Evolutionary conservation across 2,329 filamentous ascomycete genomes (phyloP).

Genomic region (Cadophora luteo-olivacea): DNA sequence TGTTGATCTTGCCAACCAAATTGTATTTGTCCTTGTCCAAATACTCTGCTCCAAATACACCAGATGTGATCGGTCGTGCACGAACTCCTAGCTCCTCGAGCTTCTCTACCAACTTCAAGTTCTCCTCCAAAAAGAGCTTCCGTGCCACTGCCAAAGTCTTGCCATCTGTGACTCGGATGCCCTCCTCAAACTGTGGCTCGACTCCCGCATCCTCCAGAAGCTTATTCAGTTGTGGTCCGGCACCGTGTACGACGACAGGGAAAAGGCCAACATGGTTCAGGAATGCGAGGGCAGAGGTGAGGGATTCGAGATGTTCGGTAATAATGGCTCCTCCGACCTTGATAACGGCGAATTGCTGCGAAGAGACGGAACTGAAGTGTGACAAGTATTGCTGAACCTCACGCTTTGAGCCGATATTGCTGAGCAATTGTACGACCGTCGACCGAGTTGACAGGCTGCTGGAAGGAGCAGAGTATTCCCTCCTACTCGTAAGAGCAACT

Average conservation of each 20-base stretch:
- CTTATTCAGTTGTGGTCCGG: conserved; percentile 92
- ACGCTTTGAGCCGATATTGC: conserved; percentile 94
- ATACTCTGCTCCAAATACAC: conserved; percentile 92
- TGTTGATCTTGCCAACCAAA: conserved; percentile 92
- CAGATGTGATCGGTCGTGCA: conserved; percentile 85
- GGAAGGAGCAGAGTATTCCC: conserved; percentile 43
- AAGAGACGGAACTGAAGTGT: conserved; percentile 95
- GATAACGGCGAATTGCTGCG: conserved; percentile 97
- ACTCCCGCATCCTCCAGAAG: conserved; percentile 89
- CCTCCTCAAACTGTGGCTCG: conserved; percentile 95
- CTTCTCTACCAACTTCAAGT: conserved; percentile 88
- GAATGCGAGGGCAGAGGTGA: conserved; percentile 88
- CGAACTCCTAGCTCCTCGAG: conserved; percentile 89
- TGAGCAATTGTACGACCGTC: conserved; percentile 88
- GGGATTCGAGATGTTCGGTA: conserved; percentile 89
- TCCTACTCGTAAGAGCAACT: conserved; percentile 35
- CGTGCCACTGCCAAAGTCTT: conserved; percentile 92
- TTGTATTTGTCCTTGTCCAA: conserved; percentile 97
- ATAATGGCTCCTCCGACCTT: conserved; percentile 97
- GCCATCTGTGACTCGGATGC: conserved; percentile 92
- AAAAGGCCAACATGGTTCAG: conserved; percentile 94
- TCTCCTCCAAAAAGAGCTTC: conserved; percentile 94
- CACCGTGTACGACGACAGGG: conserved; percentile 94
- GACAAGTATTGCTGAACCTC: conserved; percentile 98
- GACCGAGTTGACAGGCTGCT: conserved; percentile 62